Base-by-base conservation (phyloP, 169 alveolate species). In the Cryptosporidium bovis region DNA sequence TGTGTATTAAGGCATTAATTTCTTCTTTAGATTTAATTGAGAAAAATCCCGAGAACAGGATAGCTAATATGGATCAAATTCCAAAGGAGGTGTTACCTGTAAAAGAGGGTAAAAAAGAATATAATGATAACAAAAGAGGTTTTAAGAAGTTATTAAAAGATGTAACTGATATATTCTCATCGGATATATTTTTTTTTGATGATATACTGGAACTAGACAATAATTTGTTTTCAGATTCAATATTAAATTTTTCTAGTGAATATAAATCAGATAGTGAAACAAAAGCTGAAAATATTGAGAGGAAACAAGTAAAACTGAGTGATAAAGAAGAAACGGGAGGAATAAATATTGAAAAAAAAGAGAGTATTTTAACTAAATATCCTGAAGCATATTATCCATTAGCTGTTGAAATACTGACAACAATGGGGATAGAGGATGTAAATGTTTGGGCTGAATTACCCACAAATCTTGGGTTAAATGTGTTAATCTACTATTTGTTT, bases 341-440 rank as follows among this genome's bases (percentile, higher is more conserved):
- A 51, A 55, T 29, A 18, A 31, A 18, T n/a, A 40, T 24, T 20
- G 83, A 55, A 56, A 56, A 56, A 40, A 15, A 27, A 60, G 62
- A 60, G 12, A 7, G 12, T 1, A 13, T 18, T 55, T 20, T 7
- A 13, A 77, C 29, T 12, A 20, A 36, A 48, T 77, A 77, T 62
- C 87, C 87, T 13, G 71, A 77, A n/a, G 77, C 69, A 24, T 77
- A 60, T 27, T 62, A 77, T 77, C 87, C 87, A n/a, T 13, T 77
- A 33, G 87, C 87, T 29, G n/a, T 77, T 10, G 87, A 77, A 60
- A 62, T 77, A 34, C 7, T 77, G 40, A 58, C 71, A 58, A 77
- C 87, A 3, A 10, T 77, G 5, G 44, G 44, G 2, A 36, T 48
- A 24, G 87, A 77, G n/a, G 87, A 77, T 60, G 33, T 77, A 16